phyloP scores from a whole-genome alignment of 441 rosid genomes.

The Corymbia calophylla region DNA sequence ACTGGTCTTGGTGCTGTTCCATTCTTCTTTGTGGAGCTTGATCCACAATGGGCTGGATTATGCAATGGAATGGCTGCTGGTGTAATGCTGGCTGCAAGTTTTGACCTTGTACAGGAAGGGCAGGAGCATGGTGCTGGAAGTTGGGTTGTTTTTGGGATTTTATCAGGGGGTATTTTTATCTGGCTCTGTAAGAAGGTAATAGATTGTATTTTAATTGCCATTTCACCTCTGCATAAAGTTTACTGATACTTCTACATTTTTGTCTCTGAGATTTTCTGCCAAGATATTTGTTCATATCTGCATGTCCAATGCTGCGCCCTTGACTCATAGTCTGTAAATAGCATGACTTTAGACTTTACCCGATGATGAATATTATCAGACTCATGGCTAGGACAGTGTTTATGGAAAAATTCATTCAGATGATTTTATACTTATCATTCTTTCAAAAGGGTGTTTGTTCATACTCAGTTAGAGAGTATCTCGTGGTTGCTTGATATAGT shows the following conservation, averaged over 20 bases:
- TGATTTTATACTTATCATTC: background rate
- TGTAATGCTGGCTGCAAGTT: constrained; percentile 99
- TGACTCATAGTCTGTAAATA: background rate
- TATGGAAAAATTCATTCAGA: background rate
- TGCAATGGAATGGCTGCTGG: constrained; percentile 99
- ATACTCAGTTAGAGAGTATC: background rate
- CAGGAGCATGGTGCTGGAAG: constrained; percentile 82
- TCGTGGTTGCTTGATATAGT: background rate
- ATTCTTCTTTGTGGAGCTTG: constrained; percentile 96
- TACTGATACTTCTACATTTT: background rate
- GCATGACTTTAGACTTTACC: background rate
- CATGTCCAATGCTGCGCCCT: background rate
- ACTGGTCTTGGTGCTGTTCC: constrained; percentile 99
- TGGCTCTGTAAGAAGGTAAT: constrained; percentile 89
- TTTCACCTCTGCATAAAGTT: background rate
- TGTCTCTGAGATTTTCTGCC: background rate
- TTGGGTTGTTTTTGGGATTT: constrained; percentile 89
- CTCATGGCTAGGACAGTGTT: background rate
- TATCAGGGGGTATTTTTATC: constrained; percentile 85
- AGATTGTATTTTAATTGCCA: background rate
- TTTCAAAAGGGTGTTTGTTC: background rate
- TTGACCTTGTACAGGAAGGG: constrained; percentile 95
- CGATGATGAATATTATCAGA: background rate
- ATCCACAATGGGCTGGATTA: constrained; percentile 92
- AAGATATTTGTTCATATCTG: background rate